Base-by-base conservation (phyloP, 106 monocot species). In the Dactylorhiza incarnata region DNA sequence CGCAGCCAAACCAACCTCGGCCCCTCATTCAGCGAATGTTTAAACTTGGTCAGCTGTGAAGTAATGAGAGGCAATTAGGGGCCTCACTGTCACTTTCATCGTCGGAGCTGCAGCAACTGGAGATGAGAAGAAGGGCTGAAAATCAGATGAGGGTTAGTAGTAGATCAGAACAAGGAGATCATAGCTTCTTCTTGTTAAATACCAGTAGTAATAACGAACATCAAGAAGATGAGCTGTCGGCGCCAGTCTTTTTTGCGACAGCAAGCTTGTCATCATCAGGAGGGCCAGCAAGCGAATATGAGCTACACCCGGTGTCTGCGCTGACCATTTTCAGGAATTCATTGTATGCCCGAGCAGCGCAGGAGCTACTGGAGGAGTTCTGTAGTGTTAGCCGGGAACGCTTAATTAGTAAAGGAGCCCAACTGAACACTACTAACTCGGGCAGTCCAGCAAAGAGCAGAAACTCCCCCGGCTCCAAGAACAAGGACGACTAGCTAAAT, bases 281-380 rank as follows among this genome's bases (percentile, higher is more conserved):
- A 67, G 23, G 44, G 52, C 48, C 87, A 89, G 59, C 78, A 76
- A 58, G 65, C 84, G 44, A 78, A 88, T 78, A 83, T 90, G 73
- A 88, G 86, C 15, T 84, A 79, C 56, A 87, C 29, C 29, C 81
- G 7, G 73, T 75, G 4, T 83, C 79, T 14, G 73, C 80, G 43
- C 82, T 81, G 74, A 87, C 80, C 49, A 5, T 10, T 73, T 77
- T 94, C 29, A 78, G 99, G 66, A 91, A 82, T 48, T 91, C 99
- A 44, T 94, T 83, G 85, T 99, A 99, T 49, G 78, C 94, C 0
- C 68, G 89, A 71, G 79, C 99, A 5, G 99, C 94, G 9, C 91
- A 94, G 72, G 99, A 99, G 80, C 86, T 99, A 23, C 73, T 99
- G 43, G 89, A 89, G 75, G 99, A 99, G 86, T 99, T 99, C 75